These are phyloP conservation scores for Rhodosporidiobolus sp. DNA, from an alignment of 768 basidiomycete species.

Conservation along the genomic window DNA sequence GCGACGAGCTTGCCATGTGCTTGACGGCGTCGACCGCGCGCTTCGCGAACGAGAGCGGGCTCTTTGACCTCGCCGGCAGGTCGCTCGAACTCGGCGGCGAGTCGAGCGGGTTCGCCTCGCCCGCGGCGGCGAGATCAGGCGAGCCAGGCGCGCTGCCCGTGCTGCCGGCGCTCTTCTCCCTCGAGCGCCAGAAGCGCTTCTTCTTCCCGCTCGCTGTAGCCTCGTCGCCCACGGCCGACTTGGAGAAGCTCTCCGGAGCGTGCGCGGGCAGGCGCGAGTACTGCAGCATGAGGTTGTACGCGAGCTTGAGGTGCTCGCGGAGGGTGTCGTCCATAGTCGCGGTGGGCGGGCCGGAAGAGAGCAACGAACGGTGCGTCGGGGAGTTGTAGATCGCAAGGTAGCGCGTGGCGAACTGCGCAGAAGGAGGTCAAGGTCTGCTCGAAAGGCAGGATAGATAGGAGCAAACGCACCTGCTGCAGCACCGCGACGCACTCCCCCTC, in stretches of 20 bases:
- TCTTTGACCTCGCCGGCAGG: conserved; percentile 1
- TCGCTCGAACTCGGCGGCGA: background rate
- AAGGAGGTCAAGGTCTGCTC: background rate
- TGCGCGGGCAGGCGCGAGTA: conserved; percentile 23
- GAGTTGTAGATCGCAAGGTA: conserved; percentile 19
- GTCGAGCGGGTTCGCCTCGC: background rate
- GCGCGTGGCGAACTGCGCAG: conserved; percentile 11
- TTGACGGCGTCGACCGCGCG: conserved; percentile 31
- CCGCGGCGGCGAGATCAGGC: background rate
- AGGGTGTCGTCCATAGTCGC: conserved; percentile 28
- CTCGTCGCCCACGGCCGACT: background rate
- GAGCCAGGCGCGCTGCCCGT: background rate
- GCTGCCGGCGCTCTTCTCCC: background rate
- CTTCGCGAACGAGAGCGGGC: conserved; percentile 19
- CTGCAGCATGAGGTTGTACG: conserved; percentile 43
- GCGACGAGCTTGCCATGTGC: background rate
- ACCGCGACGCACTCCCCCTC: conserved; percentile 15
- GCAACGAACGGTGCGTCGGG: background rate
- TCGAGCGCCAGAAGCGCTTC: conserved; percentile 25
- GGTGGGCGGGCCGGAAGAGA: conserved; percentile 12
- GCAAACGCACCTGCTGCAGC: conserved; percentile 26
- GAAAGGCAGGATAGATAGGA: background rate
- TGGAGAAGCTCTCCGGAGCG: background rate
- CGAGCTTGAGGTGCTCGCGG: conserved; percentile 44
- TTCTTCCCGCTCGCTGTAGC: background rate